Evolutionary conservation across 768 basidiomycete genomes (phyloP), one percentile per base, ranked within the genome.

Genomic region (Tylopilus subfusipes): DNA sequence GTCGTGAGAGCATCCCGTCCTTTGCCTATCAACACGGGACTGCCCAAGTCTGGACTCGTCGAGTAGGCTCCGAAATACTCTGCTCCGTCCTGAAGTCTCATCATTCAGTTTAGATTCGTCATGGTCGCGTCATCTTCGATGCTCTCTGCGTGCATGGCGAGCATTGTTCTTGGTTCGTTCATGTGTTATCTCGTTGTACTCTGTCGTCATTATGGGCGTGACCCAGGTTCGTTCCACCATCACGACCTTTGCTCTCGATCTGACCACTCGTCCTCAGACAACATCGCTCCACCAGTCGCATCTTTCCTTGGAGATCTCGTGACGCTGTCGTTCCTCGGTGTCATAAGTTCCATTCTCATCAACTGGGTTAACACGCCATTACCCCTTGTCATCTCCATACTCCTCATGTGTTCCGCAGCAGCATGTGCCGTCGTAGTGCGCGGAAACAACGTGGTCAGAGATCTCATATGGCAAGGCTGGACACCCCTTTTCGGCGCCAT

Each of bases 241-340:
- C 19, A 4, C 45, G 19, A 2, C 6, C 24, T 27, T 33, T 24
- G 21, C 24, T 31, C 31, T 18, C 44, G 16, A 14, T 30, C 25
- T 53, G 18, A 63, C 48, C 36, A 21, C 11, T 3, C 7, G 12
- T 30, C 14, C 42, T 8, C 64, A 93, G 94, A 97, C 67, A 99
- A 99, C 69, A 95, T 98, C 60, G 90, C 95, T 2, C 92, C 97
- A 0, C 94, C 97, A 0, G 78, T 98, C 10, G 97, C 97, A 0
- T 83, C 93, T 3, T 93, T 91, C 62, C 78, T 98, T 2, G 96
- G 97, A 5, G 97, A 98, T 64, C 78, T 99, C 31, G 78, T 98
- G 47, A 96, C 96, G 0, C 82, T 99, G 45, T 78, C 84, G 54
- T 83, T 98, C 51, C 75, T 98, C 25, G 90, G 88, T n/a, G 53